Evolutionary conservation across 1,284 basidiomycete genomes (phyloP), one percentile per base, ranked within the genome.

Genomic region (Papiliotrema fonsecae): DNA sequence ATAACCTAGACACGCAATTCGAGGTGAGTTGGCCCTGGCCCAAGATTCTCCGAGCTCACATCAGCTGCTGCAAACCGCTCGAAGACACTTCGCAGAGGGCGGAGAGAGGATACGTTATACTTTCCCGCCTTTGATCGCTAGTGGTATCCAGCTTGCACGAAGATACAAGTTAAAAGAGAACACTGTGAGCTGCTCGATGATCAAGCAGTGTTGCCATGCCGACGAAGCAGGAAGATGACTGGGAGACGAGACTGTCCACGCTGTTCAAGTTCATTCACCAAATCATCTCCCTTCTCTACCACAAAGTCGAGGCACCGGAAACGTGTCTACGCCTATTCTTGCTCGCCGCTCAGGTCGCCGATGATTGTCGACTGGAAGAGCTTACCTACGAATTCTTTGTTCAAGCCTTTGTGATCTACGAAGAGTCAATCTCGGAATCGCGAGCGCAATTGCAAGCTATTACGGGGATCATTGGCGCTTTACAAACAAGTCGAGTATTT

Each of bases 301-400:
- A 86, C 39, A 87, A 87, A 72, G 88, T 94, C 41, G 92, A 96
- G 61, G 85, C 90, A 0, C 90, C 91, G 2, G 81, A 86, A 21
- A 87, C 88, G 49, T 91, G 91, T 6, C 80, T 96, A 6, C 85
- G 91, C 0, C 79, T 97, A 0, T 96, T 91, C 80, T 82, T 97
- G n/a, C 84, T 96, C 47, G 85, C 91, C 0, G 88, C 91, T 0
- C 90, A 94, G 69, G 85, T 94, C 19, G 82, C 90, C 0, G 92
- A 93, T 65, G 88, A 91, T 65, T 89, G 88, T 52, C 88, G 85
- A 0, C 88, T 96, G 55, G 90, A 94, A 70, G 90, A 96, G 65
- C 81, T 96, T 50, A 84, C 88, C 22, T 97, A 96, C 69, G 92
- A 97, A 70, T 84, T 96, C 61, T 94, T 92, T 65, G 92, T 96